Base-by-base conservation (phyloP, 345 rosid genomes). In the Eucalyptus curtisii region DNA sequence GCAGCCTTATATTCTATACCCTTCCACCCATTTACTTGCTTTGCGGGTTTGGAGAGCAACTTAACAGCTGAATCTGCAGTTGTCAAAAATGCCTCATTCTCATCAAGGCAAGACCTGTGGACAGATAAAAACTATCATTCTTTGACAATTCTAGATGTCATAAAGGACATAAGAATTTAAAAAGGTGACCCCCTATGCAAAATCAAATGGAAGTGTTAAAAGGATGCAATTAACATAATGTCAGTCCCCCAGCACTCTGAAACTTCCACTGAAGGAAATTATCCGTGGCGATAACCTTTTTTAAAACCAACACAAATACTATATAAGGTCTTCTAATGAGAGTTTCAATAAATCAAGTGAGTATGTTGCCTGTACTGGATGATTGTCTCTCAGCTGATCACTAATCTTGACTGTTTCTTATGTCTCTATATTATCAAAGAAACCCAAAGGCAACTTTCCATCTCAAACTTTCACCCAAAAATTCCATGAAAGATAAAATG, bases 81-180 rank as follows among this genome's bases (percentile, higher is more conserved):
- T n/a, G 96, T 94, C 90, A 97, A 91, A 92, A 95, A 97, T 89
- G 99, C 93, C 93, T 93, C 91, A 88, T 96, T 96, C 91, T 95
- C 99, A 93, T 97, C 99, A 87, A 97, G 98, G 91, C 93, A 91
- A 85, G 99, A 97, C 99, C 99, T 97, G 94, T 87, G 86, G 89
- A 91, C 66, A 89, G 76, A 90, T 86, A 88, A 15, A 87, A 87
- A 57, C 24, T 45, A 47, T 48, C 22, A 49, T 53, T 49, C 59
- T n/a, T 19, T 86, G 45, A 49, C 64, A 40, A 50, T 76, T 76
- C 84, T 76, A 76, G 84, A 76, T 13, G 30, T 76, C 84, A 76
- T 40, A 22, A 76, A 76, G 84, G 15, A 40, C 30, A 76, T 40
- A 6, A 40, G 40, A 20, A 40, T 40, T 20, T 5, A 11, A 76